Evolutionary conservation across 1,284 basidiomycete genomes (phyloP), one percentile per base, ranked within the genome.

Genomic region (Ganoderma lingzhi): DNA sequence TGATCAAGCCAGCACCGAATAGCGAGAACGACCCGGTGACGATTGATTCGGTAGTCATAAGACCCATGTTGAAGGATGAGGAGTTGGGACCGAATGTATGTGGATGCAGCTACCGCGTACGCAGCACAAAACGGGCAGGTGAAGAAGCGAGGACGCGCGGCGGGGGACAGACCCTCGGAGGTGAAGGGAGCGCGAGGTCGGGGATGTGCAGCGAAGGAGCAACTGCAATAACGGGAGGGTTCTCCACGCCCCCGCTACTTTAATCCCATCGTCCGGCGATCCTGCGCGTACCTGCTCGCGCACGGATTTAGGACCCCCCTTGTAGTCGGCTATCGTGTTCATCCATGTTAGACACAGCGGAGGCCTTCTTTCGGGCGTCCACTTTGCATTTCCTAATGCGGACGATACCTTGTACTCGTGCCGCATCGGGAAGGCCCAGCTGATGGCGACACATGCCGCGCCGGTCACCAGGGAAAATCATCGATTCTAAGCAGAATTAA

Each of bases 221-320:
- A 67, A 73, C 70, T 73, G 72, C 72, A 48, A 19, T 71, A 69
- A 65, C 35, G 62, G 35, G 61, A 63, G 65, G 58, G 59, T 64
- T 53, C 56, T 65, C 53, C 65, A 28, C 42, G 55, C 12, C 3
- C 65, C 48, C 39, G 58, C 65, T 66, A 73, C 66, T 70, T 75
- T 74, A 71, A 74, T 70, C 67, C 41, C 19, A 28, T 48, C 48
- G 23, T 28, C 48, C 10, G 23, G 4, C 10, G 23, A 63, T 39
- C 64, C 58, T 42, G 60, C 69, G 51, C 58, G n/a, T 48, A 62
- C 39, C 67, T 68, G 64, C 73, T 76, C 74, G 68, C 75, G 30
- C 63, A 78, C 82, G 12, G 35, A 82, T 83, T 76, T 76, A 80
- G 81, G 63, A 14, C 64, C 80, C 74, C 77, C 80, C 78, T 82